Conservation (phyloP, 371 early-diverging fungal species). For the Apophysomyces elegans region DNA sequence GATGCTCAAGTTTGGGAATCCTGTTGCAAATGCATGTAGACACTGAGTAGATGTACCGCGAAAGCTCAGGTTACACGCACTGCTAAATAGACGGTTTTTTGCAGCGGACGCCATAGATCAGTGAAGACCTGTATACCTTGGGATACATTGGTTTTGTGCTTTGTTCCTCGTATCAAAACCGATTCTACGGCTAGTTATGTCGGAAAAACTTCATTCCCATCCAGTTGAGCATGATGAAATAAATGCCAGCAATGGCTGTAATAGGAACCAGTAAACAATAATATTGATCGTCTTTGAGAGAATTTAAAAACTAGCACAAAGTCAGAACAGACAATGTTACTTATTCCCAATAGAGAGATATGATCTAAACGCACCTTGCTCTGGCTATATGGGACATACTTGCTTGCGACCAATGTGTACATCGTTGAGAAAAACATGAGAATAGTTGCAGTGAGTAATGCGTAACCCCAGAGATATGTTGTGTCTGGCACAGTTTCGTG, state of each 20-base stretch:
- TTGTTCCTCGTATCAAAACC: too few relatives aligned
- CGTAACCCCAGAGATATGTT: constrained; percentile 74
- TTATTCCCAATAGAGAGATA: too few relatives aligned
- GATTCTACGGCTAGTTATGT: constrained; percentile 62
- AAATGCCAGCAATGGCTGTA: constrained; percentile 76
- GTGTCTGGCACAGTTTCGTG: constrained; percentile 68
- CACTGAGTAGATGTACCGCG: too few relatives aligned
- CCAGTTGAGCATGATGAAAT: constrained; percentile 92
- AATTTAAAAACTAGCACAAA: constrained; percentile 62
- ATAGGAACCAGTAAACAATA: constrained; percentile 85
- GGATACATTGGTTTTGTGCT: too few relatives aligned
- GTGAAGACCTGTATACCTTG: too few relatives aligned
- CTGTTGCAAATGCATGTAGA: too few relatives aligned
- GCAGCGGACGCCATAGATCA: too few relatives aligned
- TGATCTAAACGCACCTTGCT: constrained; percentile 46
- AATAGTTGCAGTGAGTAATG: constrained; percentile 63
- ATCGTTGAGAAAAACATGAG: constrained; percentile 62
- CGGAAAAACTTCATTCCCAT: constrained; percentile 94
- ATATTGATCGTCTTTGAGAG: constrained; percentile 81
- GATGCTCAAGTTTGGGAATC: too few relatives aligned
- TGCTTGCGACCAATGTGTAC: constrained; percentile 74
- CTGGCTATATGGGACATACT: constrained; percentile 73
- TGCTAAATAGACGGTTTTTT: too few relatives aligned
- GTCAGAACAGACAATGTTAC: background rate
- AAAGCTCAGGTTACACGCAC: too few relatives aligned